phyloP scores from a whole-genome alignment of 2,329 filamentous ascomycete species.

The Pestalotiopsis sp. region DNA sequence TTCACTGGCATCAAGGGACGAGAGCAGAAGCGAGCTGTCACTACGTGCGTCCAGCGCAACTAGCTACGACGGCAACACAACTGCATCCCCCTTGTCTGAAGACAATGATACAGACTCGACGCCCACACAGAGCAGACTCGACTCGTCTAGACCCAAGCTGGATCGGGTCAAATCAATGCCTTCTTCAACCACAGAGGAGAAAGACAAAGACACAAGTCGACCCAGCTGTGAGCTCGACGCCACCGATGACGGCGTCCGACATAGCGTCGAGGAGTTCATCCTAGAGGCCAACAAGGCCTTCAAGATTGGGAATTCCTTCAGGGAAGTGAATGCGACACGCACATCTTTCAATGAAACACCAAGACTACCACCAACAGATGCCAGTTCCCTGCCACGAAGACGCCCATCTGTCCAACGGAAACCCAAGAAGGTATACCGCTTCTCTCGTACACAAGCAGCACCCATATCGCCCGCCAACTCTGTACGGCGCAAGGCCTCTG shows the following conservation, averaged over 20 bases:
- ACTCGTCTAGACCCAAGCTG: slow-evolving; percentile 22
- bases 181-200: slow-evolving; percentile 25
- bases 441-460: slow-evolving; percentile 18
- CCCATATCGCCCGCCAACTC: slow-evolving; percentile 22
- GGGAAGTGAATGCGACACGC: slow-evolving; percentile 36
- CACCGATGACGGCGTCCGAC: slow-evolving; percentile 30
- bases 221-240: slow-evolving; percentile 18
- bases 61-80: slow-evolving; percentile 25
- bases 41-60: slow-evolving; percentile 26
- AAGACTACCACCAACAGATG: slow-evolving; percentile 28
- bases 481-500: slow-evolving; percentile 32
- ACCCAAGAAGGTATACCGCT: slow-evolving; percentile 20
- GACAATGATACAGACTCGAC: slow-evolving; percentile 18
- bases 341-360: slow-evolving; percentile 28
- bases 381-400: background rate
- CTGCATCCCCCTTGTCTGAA: slow-evolving; percentile 27
- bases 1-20: slow-evolving; percentile 31
- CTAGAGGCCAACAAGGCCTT: slow-evolving; percentile 54
- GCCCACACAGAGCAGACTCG: slow-evolving; percentile 19
- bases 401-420: slow-evolving; percentile 1
- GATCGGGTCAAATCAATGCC: slow-evolving; percentile 33
- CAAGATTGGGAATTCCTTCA: slow-evolving; percentile 43
- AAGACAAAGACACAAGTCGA: slow-evolving; percentile 22
- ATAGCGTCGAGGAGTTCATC: slow-evolving; percentile 48
- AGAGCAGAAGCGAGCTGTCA: slow-evolving; percentile 23